phyloP scores from a whole-genome alignment of 1,284 basidiomycete genomes.

The Apiotrichum porosum region DNA sequence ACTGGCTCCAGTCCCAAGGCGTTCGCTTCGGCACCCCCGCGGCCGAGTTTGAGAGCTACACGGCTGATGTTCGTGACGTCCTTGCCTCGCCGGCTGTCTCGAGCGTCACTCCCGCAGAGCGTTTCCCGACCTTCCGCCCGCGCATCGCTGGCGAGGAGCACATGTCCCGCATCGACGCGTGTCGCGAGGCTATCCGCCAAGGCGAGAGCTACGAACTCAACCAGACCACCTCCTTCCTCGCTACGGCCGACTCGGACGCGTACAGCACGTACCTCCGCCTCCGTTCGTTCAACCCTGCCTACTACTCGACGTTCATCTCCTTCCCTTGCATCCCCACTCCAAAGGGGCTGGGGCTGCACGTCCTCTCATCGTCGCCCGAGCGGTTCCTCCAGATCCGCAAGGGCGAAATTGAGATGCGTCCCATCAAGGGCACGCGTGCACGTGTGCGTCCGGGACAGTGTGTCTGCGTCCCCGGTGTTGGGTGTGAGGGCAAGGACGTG shows the following conservation, averaged over 20 bases:
- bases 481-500: conserved; percentile 24
- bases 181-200: conserved; percentile 69
- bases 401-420: conserved; percentile 68
- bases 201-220: conserved; percentile 98
- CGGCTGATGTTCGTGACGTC: conserved; percentile 5
- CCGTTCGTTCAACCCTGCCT: conserved; percentile 78
- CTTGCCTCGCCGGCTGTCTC: conserved; percentile 4
- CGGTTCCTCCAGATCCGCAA: conserved; percentile 74
- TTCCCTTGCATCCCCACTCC: conserved; percentile 51
- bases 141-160: conserved; percentile 54
- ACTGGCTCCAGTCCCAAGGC: conserved; percentile 32
- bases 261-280: conserved; percentile 54
- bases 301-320: conserved; percentile 79
- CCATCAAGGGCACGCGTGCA: conserved; percentile 80
- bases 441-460: conserved; percentile 42
- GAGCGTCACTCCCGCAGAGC: conserved; percentile 3
- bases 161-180: conserved; percentile 64
- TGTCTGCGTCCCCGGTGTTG: conserved; percentile 26
- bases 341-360: conserved; percentile 56
- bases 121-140: conserved; percentile 39
- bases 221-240: conserved; percentile 67
- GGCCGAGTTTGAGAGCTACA: conserved; percentile 21
- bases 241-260: conserved; percentile 33
- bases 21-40: conserved; percentile 28
- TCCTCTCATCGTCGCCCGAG: conserved; percentile 81